phyloP scores from a whole-genome alignment of 169 alveolate genomes.

The Sarcocystis neurona region DNA sequence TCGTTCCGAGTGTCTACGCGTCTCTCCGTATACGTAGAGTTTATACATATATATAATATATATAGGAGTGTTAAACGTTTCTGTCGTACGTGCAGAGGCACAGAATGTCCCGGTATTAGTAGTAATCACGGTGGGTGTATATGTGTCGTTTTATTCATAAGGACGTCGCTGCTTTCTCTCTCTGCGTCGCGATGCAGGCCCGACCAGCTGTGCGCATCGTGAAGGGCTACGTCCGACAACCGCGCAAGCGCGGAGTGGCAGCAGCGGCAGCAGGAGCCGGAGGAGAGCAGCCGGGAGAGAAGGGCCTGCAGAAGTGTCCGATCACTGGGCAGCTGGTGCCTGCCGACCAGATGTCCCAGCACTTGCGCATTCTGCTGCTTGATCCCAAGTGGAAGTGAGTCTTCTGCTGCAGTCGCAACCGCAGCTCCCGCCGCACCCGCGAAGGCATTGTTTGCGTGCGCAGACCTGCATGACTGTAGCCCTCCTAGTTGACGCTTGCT shows the following conservation, averaged over 20 bases:
- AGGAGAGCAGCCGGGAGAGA: conserved; percentile 54
- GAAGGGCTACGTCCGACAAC: conserved; percentile 78
- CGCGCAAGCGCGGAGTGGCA: conserved; percentile 71
- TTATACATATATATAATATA: no score
- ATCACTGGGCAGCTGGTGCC: conserved; percentile 93
- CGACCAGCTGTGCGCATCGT: conserved; percentile 77
- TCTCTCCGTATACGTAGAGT: background rate
- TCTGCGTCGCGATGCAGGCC: background rate
- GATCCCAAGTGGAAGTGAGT: conserved; percentile 96
- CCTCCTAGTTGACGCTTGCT: background rate
- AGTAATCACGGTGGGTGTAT: no score
- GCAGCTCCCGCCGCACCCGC: no score
- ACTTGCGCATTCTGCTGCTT: conserved; percentile 90
- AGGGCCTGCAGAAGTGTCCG: conserved; percentile 91
- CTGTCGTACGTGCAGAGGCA: no score
- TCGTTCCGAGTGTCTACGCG: background rate
- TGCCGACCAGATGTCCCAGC: conserved; percentile 91
- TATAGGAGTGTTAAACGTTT: no score
- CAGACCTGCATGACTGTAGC: no score
- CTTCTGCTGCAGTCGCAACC: no score
- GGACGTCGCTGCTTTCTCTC: no score
- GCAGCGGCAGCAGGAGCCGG: conserved; percentile 65
- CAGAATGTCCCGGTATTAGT: no score
- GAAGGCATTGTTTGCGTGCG: conserved; percentile 17
- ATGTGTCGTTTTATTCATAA: no score